These are phyloP conservation scores for Pseudoscleropodium purum DNA, from an alignment of 225 moss, liverwort and hornwort species.

Conservation along the genomic window DNA sequence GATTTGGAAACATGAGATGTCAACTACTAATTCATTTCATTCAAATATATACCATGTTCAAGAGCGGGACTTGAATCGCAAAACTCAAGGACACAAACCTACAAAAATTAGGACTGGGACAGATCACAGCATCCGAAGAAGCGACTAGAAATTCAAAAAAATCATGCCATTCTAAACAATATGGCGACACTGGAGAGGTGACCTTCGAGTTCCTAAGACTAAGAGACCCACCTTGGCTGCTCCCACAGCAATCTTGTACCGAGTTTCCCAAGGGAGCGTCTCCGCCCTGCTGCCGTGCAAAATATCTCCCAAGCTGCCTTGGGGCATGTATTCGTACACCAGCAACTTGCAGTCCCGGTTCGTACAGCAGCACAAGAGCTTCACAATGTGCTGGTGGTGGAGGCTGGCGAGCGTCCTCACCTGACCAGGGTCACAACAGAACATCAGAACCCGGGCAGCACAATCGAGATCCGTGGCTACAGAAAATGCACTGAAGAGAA, in stretches of 20 bases:
- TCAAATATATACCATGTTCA: background rate
- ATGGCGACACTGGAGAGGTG: background rate
- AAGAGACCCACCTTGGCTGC: background rate
- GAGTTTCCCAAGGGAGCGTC: background rate
- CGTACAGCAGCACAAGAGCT: background rate
- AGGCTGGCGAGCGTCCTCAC: background rate
- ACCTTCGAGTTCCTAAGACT: background rate
- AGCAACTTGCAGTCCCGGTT: background rate
- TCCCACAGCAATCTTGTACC: background rate
- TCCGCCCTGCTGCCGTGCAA: background rate
- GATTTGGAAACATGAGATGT: background rate
- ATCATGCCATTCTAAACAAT: background rate
- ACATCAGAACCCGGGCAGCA: background rate
- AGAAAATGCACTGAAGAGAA: background rate
- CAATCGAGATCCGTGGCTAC: background rate
- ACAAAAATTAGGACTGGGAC: background rate
- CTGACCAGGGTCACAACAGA: background rate
- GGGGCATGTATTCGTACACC: background rate
- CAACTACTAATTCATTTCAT: background rate
- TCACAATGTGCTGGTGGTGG: background rate
- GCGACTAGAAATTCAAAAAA: background rate
- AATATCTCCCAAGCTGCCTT: background rate
- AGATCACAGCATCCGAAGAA: background rate
- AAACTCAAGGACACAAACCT: background rate
- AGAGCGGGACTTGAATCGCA: background rate